Base-by-base conservation (phyloP, 495 filamentous ascomycete genomes). In the Tuber magnatum region DNA sequence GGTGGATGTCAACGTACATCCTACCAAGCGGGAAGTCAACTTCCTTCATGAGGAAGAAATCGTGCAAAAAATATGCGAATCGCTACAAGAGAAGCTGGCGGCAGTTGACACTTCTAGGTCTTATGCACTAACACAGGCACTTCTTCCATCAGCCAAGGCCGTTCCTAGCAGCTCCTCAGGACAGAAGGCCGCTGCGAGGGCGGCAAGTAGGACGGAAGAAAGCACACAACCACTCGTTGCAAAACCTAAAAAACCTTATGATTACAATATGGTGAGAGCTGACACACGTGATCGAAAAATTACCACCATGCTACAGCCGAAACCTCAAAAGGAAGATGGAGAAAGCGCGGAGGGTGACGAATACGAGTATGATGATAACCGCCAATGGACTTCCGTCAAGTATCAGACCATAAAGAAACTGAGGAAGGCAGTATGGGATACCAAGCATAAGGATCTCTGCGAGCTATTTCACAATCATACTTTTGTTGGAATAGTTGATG, bases 21-120 rank as follows among this genome's bases (percentile, higher is more conserved):
- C 96, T 7, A 98, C 96, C 3, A 99, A 99, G 83, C 88, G 94
- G 71, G 96, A 99, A 83, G 96, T 99, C 42, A 97, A 98, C 82
- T 98, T 99, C 82, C 87, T 99, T 6, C 97, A 98, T 77, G 96
- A 99, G 82, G 96, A 98, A 79, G 95, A 98, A 78, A 97, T 98
- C 73, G 91, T 97, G 75, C 93, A 97, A 80, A 88, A 87, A 69
- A 90, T 99, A 42, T 97, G 93, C 84, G 88, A 90, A 75, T 90
- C 92, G 71, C 91, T 98, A 71, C 89, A 92, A 69, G 86, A 88
- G 20, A 92, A 92, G 75, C 87, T 99, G 8, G 90, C 92, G 4
- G 90, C 92, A 75, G 94, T 97, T 35, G 96, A 99, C 85, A 93
- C 93, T 20, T 98, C 96, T 82, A 88, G 96, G 72, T 97, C 93